Evolutionary conservation across 805 yeast genomes (phyloP).

Genomic region (Clavispora vitiphila): DNA sequence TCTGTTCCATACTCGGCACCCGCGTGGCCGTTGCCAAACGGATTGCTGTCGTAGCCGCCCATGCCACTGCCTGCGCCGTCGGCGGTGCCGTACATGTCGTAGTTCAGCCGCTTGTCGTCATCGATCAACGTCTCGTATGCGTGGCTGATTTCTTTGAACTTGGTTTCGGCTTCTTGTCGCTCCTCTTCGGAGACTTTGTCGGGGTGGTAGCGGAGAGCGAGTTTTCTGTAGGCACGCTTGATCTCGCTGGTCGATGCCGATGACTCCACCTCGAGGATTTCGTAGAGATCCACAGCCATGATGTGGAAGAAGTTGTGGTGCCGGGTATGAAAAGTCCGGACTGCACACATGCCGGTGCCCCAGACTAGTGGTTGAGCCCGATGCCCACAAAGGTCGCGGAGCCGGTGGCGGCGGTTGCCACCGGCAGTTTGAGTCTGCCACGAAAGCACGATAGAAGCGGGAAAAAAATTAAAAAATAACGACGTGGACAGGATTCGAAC

Average conservation of each 20-base stretch:
- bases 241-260: constrained; percentile 69
- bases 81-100: constrained; percentile 52
- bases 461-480: constrained; percentile 8
- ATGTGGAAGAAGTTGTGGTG: not conserved
- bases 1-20: constrained; percentile 56
- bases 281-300: constrained; percentile 44
- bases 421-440: not conserved
- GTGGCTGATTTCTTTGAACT: constrained; percentile 76
- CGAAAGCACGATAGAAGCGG: too few species aligned
- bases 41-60: constrained; percentile 27
- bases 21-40: constrained; percentile 31
- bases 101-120: constrained; percentile 53
- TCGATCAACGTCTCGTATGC: constrained; percentile 84
- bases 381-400: too few species aligned
- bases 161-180: constrained; percentile 65
- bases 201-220: constrained; percentile 83
- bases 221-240: constrained; percentile 75
- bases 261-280: constrained; percentile 60
- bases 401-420: not conserved
- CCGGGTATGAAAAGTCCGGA: not conserved
- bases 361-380: too few species aligned
- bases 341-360: not conserved
- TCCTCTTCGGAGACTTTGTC: constrained; percentile 74
- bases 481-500: constrained; percentile 25
- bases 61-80: constrained; percentile 21